Conservation (phyloP, 2,329 filamentous ascomycete genomes). For the Diatrype stigma region DNA sequence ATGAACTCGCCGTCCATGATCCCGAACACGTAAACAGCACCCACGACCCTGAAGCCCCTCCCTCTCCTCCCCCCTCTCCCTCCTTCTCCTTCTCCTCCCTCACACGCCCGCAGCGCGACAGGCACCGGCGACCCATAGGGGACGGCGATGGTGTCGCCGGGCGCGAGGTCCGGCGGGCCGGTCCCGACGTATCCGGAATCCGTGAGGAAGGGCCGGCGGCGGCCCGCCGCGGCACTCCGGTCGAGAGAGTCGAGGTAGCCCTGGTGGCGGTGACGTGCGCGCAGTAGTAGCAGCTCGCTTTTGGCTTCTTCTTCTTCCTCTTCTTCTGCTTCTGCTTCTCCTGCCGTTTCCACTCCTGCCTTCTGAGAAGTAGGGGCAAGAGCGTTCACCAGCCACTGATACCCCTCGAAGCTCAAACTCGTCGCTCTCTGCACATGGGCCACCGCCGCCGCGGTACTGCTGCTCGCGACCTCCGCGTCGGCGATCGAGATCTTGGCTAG, state of each 20-base stretch:
- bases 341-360: not conserved
- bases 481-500: constrained; percentile 16
- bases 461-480: constrained; percentile 7
- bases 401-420: constrained; percentile 7
- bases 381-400: constrained; percentile 6
- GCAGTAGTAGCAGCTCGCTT: no score
- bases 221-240: constrained; percentile 9
- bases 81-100: not conserved
- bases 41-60: constrained; percentile 10
- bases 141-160: constrained; percentile 10
- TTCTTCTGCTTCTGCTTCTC: not conserved
- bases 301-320: not conserved
- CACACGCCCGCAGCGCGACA: constrained; percentile 9
- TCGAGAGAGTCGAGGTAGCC: constrained; percentile 4
- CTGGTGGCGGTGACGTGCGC: not conserved
- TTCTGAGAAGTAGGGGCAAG: not conserved
- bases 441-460: no score
- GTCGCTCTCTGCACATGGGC: constrained; percentile 4
- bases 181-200: constrained; percentile 14
- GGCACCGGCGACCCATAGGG: constrained; percentile 17
- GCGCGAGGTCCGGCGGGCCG: constrained; percentile 9
- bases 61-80: no score
- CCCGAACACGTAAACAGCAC: constrained; percentile 15
- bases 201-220: constrained; percentile 12
- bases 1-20: constrained; percentile 22